These are phyloP conservation scores for Serpula lacrymans DNA, from an alignment of 768 basidiomycete genomes.

Conservation along the genomic window DNA sequence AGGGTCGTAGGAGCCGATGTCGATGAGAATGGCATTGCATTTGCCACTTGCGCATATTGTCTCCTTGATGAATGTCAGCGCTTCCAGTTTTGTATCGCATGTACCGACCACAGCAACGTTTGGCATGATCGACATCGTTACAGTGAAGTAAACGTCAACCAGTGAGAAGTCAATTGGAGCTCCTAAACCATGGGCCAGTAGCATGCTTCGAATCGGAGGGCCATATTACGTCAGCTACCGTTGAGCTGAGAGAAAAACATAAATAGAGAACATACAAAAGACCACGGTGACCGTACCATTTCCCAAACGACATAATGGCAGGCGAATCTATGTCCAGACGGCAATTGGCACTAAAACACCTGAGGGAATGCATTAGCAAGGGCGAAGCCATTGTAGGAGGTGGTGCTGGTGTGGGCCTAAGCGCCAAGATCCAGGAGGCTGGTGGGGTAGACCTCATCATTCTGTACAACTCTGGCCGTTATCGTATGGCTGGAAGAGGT, in stretches of 20 bases:
- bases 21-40: constrained; percentile 25
- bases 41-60: constrained; percentile 8
- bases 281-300: neutral
- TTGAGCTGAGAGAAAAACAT: neutral
- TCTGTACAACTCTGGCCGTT: constrained; percentile 28
- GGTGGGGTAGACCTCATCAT: constrained; percentile 24
- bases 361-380: constrained; percentile 10
- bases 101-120: constrained; percentile 23
- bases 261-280: neutral
- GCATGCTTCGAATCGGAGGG: neutral
- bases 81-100: constrained; percentile 24
- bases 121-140: constrained; percentile 8
- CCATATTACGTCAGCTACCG: constrained; percentile 17
- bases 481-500: constrained; percentile 29
- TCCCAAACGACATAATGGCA: constrained; percentile 5
- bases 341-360: constrained; percentile 10
- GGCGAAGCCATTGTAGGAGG: constrained; percentile 23
- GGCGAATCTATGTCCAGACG: constrained; percentile 13
- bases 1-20: constrained; percentile 17
- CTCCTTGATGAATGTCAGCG: constrained; percentile 19
- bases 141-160: neutral
- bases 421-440: constrained; percentile 23
- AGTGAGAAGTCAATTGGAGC: neutral
- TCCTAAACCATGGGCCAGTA: neutral
- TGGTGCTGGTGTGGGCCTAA: constrained; percentile 23